Evolutionary conservation across 345 rosid species (phyloP).

Genomic region (Populus tremula): DNA sequence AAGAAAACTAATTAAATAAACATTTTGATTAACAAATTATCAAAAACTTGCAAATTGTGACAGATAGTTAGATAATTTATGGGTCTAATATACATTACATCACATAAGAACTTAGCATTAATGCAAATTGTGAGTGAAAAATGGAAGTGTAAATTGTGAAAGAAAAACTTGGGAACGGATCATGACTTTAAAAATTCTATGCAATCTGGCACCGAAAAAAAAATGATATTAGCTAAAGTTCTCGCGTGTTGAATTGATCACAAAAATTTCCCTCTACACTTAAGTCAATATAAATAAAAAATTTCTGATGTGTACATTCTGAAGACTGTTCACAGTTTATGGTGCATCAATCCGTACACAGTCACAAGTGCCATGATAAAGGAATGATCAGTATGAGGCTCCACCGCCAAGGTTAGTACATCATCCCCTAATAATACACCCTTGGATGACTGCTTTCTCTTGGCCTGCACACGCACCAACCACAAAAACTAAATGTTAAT

Average conservation of each 20-base stretch:
- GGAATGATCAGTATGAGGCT: conserved; percentile 31
- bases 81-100: not conserved
- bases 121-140: not conserved
- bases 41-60: not conserved
- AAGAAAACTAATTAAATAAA: no score
- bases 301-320: not conserved
- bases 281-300: no score
- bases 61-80: not conserved
- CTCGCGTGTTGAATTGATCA: not conserved
- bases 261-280: no score
- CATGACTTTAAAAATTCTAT: no score
- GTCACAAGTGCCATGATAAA: conserved; percentile 35
- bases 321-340: conserved; percentile 16
- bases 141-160: no score
- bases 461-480: conserved; percentile 19
- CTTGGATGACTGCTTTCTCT: conserved; percentile 32
- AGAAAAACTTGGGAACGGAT: no score
- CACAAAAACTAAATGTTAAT: not conserved
- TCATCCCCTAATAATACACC: conserved; percentile 42
- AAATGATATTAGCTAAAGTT: not conserved
- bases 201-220: no score
- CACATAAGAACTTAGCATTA: not conserved
- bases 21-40: no score
- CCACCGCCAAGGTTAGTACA: conserved; percentile 40
- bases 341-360: conserved; percentile 35